Percentiles rank a stretch among this genome's conserved stretches.
These are phyloP conservation scores for Annulohypoxylon truncatum DNA, from an alignment of 2,329 filamentous ascomycete species.

Conservation along the genomic window DNA sequence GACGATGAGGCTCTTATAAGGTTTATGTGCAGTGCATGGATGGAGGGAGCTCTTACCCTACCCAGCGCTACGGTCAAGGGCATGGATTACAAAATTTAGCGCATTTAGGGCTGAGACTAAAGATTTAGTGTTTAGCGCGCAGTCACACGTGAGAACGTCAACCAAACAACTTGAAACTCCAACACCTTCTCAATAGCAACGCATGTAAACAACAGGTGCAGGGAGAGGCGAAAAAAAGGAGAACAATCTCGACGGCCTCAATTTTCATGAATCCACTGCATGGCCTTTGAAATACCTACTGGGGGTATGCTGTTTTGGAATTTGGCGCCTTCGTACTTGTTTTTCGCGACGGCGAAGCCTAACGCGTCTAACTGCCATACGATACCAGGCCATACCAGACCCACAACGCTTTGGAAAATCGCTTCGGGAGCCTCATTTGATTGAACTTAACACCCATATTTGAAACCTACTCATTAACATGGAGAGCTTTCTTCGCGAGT, in stretches of 20 bases:
- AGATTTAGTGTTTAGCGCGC: not conserved
- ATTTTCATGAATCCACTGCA: not conserved
- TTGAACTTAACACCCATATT: not conserved
- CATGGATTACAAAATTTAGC: slow-evolving; percentile 3
- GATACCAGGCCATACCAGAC: not conserved
- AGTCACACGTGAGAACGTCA: slow-evolving; percentile 18
- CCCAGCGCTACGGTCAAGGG: slow-evolving; percentile 26
- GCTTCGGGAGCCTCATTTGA: not conserved
- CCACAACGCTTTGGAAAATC: slow-evolving; percentile 10
- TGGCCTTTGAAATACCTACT: not conserved
- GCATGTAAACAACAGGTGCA: not conserved
- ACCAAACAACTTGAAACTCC: slow-evolving; percentile 3
- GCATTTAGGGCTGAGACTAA: slow-evolving; percentile 24
- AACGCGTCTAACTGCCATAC: slow-evolving; percentile 26
- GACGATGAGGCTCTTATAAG: not conserved
- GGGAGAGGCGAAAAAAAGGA: not conserved
- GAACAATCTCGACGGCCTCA: not conserved
- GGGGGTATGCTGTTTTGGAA: not conserved
- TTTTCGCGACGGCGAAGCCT: not conserved
- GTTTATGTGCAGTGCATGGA: not conserved
- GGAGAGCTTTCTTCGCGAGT: slow-evolving; percentile 93
- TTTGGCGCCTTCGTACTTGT: not conserved
- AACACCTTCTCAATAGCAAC: not conserved
- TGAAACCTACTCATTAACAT: slow-evolving; percentile 61
- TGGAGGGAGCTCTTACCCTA: slow-evolving; percentile 11